A percentile compares a stretch with the other conserved stretches of the same genome.
Conservation (phyloP, 169 alveolate species). For the Pseudocohnilembus persalinus region DNA sequence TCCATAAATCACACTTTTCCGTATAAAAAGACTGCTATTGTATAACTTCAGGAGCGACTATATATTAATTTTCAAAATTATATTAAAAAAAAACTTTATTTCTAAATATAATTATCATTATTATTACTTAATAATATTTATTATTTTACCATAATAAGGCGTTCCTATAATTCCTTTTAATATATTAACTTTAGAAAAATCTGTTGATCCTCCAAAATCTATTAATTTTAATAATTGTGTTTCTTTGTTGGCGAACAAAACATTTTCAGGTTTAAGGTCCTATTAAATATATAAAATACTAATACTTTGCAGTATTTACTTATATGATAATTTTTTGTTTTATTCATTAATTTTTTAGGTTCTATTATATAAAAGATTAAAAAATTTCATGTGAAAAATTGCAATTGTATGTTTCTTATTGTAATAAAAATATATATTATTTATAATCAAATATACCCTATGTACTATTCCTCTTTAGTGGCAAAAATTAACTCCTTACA, state of each 20-base stretch:
- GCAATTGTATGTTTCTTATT: too few species aligned
- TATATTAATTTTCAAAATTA: too few species aligned
- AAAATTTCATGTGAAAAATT: too few species aligned
- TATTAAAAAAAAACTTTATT: too few species aligned
- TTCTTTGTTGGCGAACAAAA: slow-evolving; percentile 25
- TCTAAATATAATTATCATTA: too few species aligned
- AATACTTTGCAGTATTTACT: too few species aligned
- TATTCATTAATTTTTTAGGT: too few species aligned
- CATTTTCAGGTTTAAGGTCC: slow-evolving; percentile 49
- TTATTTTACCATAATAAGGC: slow-evolving; percentile 8
- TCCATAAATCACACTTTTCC: slow-evolving; percentile 40
- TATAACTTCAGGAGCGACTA: slow-evolving; percentile 27
- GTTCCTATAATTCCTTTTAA: slow-evolving; percentile 23
- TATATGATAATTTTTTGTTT: too few species aligned
- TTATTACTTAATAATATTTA: too few species aligned
- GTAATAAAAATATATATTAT: too few species aligned
- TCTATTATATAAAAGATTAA: too few species aligned
- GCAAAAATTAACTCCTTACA: slow-evolving; percentile 45
- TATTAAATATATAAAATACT: too few species aligned
- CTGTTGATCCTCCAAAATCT: slow-evolving; percentile 22
- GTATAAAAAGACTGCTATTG: background rate
- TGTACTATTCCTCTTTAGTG: slow-evolving; percentile 42
- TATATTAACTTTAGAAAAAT: background rate
- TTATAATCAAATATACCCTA: background rate
- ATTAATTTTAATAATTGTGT: slow-evolving; percentile 10